A percentile compares a stretch with the other conserved stretches of the same genome.
phyloP scores from a whole-genome alignment of 257 asterid species.

The Solanum bulbocastanum region DNA sequence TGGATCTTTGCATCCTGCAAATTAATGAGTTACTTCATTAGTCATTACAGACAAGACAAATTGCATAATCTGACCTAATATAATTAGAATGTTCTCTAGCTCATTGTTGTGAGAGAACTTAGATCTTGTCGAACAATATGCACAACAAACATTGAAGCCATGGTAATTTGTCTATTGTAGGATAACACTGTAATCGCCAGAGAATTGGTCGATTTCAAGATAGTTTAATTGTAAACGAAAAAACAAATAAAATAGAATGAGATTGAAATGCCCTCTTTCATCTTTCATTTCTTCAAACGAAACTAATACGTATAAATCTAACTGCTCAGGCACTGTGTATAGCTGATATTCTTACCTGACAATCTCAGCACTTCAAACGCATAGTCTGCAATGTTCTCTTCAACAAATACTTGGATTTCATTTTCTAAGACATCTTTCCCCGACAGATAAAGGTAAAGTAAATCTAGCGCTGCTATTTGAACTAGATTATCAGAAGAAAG shows the following conservation, averaged over 20 bases:
- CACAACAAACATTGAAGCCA: background rate
- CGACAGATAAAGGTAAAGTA: constrained; percentile 49
- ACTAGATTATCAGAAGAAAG: constrained; percentile 90
- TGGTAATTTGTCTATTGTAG: background rate
- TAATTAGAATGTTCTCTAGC: background rate
- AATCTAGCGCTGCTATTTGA: constrained; percentile 69
- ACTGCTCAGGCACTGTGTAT: background rate
- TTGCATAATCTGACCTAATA: background rate
- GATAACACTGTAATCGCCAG: background rate
- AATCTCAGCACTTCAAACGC: constrained; percentile 78
- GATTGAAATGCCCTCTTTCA: background rate
- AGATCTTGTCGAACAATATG: background rate
- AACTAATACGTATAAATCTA: background rate
- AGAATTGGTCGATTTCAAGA: background rate
- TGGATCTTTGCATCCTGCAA: constrained; percentile 68
- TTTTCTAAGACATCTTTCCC: constrained; percentile 35
- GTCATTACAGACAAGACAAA: background rate
- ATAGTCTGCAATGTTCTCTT: constrained; percentile 84
- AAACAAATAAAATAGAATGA: background rate
- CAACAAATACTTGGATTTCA: constrained; percentile 49
- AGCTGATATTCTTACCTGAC: constrained; percentile 40
- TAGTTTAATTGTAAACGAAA: background rate
- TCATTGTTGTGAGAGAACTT: background rate
- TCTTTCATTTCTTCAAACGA: background rate
- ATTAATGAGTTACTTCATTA: background rate